phyloP scores from a whole-genome alignment of 257 asterid species.

The Solanum dulcamara region DNA sequence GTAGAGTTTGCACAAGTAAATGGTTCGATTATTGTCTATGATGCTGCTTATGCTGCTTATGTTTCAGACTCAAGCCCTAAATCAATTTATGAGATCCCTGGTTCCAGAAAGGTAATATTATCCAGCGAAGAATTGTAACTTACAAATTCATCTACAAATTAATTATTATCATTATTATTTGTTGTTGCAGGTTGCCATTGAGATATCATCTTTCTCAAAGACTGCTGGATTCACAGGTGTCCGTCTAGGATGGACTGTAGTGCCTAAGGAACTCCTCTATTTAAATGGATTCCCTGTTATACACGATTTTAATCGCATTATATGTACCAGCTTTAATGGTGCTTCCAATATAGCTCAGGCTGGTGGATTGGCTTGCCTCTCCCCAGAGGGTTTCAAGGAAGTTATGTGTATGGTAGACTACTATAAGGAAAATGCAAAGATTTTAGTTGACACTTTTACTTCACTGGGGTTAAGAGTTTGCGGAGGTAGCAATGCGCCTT shows the following conservation, averaged over 20 bases:
- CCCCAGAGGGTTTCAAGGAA: conserved; percentile 56
- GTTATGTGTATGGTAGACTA: conserved; percentile 38
- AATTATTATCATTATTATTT: neutral
- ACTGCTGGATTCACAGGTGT: conserved; percentile 91
- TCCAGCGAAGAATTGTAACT: neutral
- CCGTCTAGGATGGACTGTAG: conserved; percentile 92
- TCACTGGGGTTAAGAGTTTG: conserved; percentile 52
- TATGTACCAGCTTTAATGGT: conserved; percentile 77
- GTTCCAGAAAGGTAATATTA: conserved; percentile 46
- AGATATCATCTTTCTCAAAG: conserved; percentile 85
- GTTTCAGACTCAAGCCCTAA: conserved; percentile 63
- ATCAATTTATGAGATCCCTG: conserved; percentile 73
- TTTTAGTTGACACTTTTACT: conserved; percentile 54
- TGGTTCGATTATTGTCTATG: conserved; percentile 72
- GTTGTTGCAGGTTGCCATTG: conserved; percentile 68
- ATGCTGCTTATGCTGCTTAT: conserved; percentile 63
- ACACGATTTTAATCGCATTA: conserved; percentile 59
- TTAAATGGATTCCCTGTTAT: conserved; percentile 71
- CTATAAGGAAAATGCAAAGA: conserved; percentile 67
- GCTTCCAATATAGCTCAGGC: conserved; percentile 87
- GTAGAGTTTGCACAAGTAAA: conserved; percentile 54
- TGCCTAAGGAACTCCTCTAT: conserved; percentile 68
- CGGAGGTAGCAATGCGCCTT: conserved; percentile 84
- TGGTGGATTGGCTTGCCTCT: conserved; percentile 74
- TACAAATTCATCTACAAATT: neutral